Percentiles rank a stretch among this genome's conserved stretches.
Conservation (phyloP, 768 basidiomycete species). For the Leccinellum luteum region DNA sequence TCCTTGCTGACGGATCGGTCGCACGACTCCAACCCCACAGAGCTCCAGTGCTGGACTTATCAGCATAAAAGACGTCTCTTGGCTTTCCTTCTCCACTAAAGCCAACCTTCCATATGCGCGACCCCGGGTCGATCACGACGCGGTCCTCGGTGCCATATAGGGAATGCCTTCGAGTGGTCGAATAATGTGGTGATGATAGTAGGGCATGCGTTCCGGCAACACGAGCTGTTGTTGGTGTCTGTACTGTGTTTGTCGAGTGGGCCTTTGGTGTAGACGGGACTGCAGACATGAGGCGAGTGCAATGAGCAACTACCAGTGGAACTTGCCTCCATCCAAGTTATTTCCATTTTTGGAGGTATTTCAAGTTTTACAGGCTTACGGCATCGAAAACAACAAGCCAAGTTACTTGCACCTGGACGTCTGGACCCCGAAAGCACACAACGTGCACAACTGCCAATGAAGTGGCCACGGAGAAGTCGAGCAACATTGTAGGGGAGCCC, state of each 20-base stretch:
- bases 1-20: slow-evolving; percentile 50
- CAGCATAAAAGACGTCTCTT: slow-evolving; percentile 77
- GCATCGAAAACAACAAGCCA: too few species aligned
- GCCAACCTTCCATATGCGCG: slow-evolving; percentile 93
- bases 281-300: slow-evolving; percentile 28
- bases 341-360: not conserved
- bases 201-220: slow-evolving; percentile 46
- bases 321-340: not conserved
- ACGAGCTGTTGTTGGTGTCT: slow-evolving; percentile 59
- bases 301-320: too few species aligned
- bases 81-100: slow-evolving; percentile 96
- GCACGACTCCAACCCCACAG: slow-evolving; percentile 65
- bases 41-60: slow-evolving; percentile 38
- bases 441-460: too few species aligned
- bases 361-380: too few species aligned
- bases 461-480: not conserved
- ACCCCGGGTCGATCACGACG: slow-evolving; percentile 92
- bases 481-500: not conserved
- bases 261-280: slow-evolving; percentile 34
- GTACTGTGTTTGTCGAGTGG: slow-evolving; percentile 28
- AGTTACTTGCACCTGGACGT: too few species aligned
- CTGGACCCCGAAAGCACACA: too few species aligned
- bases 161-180: slow-evolving; percentile 84
- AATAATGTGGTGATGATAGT: slow-evolving; percentile 79
- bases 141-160: slow-evolving; percentile 97